Evolutionary conservation across 148 eudicot species (phyloP), one percentile per base, ranked within the genome.

Genomic region (Chenopodium formosanum): DNA sequence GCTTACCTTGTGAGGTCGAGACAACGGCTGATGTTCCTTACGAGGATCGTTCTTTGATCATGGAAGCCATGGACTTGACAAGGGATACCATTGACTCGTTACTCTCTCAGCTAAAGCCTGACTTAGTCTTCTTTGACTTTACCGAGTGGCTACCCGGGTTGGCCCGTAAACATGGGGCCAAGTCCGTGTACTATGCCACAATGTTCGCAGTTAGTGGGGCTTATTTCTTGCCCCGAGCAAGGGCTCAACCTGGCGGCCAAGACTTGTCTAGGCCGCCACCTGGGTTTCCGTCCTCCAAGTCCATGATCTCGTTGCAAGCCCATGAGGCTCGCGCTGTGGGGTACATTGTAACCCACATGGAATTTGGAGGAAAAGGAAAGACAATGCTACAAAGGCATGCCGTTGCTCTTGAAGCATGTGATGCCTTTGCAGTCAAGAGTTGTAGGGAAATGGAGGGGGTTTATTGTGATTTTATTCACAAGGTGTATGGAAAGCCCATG

Each of bases 81-180:
- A 76, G 62, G 14, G 87, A 83, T 56, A 52, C 25, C 0, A 44
- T 90, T 14, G 85, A 86, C 27, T n/a, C 88, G 25, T 73, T 63
- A 17, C 78, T 86, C 13, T 12, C 47, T 22, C 27, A 70, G 5
- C 81, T 88, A 62, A 81, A 81, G 8, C 87, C 88, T 40, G 47
- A 88, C 29, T 70, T 83, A 20, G 76, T 86, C 0, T 86, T 90
- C 76, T 85, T 27, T 62, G 92, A 90, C 82, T 83, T 90, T 7
- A 68, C 85, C 1, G 71, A 86, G 37, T 90, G 92, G 92, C 0
- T 90, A 9, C 92, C 92, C 0, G 27, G 48, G 0, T 2, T 90
- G 40, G 87, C 88, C 7, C 82, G 71, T 16, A 70, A 72, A n/a
- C 75, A 70, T 12, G 82, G 79, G 25, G 76, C 78, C 11, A 89